Base-by-base conservation (phyloP, 2,329 filamentous ascomycete species). In the Huntiella moniliformis region DNA sequence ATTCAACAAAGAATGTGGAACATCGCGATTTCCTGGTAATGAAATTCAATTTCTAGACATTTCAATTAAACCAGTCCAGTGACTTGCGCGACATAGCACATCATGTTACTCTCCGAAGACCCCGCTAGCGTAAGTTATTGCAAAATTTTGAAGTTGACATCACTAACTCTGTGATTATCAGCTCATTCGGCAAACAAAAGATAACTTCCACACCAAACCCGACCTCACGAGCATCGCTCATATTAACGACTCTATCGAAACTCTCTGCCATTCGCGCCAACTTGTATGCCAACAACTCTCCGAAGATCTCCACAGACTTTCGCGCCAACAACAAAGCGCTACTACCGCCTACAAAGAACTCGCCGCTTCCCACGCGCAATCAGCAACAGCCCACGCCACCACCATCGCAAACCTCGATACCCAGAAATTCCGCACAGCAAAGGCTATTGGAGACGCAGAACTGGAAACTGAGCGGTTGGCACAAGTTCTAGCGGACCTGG, bases 381-480 rank as follows among this genome's bases (percentile, higher is more conserved):
- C 85, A 52, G 74, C 82, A 0, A 71, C 79, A 4, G 76, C 75
- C 50, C 88, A 96, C 64, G 85, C 87, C 4, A 77, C 77, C 33
- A 76, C 83, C 57, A 94, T 96, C 51, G 71, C 91, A 15, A 74
- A 80, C 36, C 77, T 95, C 51, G 88, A 96, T 62, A 93, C 85
- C 1, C 78, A 87, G 54, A 95, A 95, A 58, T 96, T 96, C 64
- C 79, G 86, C 54, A 79, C 85, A 48, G 88, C 88, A n/a, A 96
- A 96, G 62, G 77, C 82, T 12, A 85, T 83, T 0, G 80, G 75
- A 1, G 88, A 96, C 59, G 68, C 91, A 5, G 87, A 95, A 65
- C 86, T 88, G 57, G 91, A 98, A 64, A 82, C 82, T n/a, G 88
- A 96, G 67, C 72, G 88, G n/a, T 66, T 96, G 39, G 77, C 82